Percentiles rank a stretch among this genome's conserved stretches.
Conservation (phyloP, 169 alveolate genomes). For the Eimeria praecox region DNA sequence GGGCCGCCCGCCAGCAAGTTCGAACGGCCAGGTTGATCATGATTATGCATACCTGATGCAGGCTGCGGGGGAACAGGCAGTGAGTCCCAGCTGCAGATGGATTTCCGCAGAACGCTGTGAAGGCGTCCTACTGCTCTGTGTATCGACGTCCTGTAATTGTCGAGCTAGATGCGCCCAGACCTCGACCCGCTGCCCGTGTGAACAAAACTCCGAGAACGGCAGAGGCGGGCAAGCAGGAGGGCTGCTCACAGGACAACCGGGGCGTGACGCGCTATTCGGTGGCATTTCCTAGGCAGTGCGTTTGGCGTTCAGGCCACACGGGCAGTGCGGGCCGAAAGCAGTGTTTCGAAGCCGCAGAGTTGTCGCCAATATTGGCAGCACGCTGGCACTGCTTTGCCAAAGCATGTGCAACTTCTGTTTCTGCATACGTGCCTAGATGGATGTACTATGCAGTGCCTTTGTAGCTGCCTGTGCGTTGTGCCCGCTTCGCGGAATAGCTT, state of each 20-base stretch:
- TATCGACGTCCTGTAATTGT: neutral
- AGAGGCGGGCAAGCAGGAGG: neutral
- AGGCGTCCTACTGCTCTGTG: neutral
- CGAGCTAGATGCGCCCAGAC: neutral
- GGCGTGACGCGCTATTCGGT: neutral
- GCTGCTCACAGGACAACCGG: neutral
- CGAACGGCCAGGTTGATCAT: neutral
- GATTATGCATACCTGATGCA: neutral
- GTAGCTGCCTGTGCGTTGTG: too few species aligned
- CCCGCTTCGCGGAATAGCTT: too few species aligned
- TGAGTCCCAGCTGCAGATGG: neutral
- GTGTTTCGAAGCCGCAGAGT: neutral
- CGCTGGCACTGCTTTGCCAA: too few species aligned
- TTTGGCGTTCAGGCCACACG: neutral
- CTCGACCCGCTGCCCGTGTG: neutral
- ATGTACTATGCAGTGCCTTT: too few species aligned
- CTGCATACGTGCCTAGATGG: too few species aligned
- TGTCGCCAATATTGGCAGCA: neutral
- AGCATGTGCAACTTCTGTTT: too few species aligned
- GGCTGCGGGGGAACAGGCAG: neutral
- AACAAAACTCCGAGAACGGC: neutral
- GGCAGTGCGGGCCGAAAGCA: neutral
- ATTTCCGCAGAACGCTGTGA: neutral
- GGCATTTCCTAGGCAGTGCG: neutral
- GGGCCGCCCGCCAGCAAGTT: neutral